Evolutionary conservation across 2,329 filamentous ascomycete species (phyloP).

Genomic region (Verticillium zaregamsianum): DNA sequence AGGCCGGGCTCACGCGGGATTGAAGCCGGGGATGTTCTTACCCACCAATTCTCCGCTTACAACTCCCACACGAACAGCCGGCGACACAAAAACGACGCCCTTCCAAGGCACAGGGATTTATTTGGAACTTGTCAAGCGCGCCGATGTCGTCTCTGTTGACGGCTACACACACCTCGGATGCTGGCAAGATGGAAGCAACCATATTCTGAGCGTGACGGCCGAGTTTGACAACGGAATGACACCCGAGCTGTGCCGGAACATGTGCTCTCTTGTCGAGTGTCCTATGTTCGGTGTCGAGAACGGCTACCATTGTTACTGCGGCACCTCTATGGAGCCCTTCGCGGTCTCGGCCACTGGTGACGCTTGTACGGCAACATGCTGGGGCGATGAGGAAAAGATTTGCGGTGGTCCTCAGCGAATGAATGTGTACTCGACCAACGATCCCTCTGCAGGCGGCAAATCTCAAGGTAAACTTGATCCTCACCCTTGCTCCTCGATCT

Average conservation of each 20-base stretch:
- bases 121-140: too few relatives aligned
- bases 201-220: conserved; percentile 7
- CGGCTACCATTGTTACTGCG: conserved; percentile 29
- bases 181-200: conserved; percentile 8
- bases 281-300: conserved; percentile 30
- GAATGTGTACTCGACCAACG: not conserved
- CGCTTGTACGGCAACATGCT: conserved; percentile 4
- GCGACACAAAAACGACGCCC: too few relatives aligned
- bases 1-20: too few relatives aligned
- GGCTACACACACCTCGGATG: conserved; percentile 6
- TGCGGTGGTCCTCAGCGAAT: conserved; percentile 1
- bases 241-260: conserved; percentile 7
- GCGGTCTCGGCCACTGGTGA: conserved; percentile 2
- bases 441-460: not conserved
- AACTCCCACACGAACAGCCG: too few relatives aligned
- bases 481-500: not conserved
- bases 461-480: not conserved
- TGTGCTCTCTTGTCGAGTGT: conserved; percentile 2
- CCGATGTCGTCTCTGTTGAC: not conserved
- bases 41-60: too few relatives aligned
- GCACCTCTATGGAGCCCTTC: conserved; percentile 11
- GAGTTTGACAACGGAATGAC: conserved; percentile 8
- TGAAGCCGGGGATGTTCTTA: too few relatives aligned
- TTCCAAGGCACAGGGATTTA: too few relatives aligned
- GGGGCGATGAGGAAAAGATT: not conserved